Conservation (phyloP, 371 early-diverging fungal genomes). For the Apophysomyces trapeziformis region DNA sequence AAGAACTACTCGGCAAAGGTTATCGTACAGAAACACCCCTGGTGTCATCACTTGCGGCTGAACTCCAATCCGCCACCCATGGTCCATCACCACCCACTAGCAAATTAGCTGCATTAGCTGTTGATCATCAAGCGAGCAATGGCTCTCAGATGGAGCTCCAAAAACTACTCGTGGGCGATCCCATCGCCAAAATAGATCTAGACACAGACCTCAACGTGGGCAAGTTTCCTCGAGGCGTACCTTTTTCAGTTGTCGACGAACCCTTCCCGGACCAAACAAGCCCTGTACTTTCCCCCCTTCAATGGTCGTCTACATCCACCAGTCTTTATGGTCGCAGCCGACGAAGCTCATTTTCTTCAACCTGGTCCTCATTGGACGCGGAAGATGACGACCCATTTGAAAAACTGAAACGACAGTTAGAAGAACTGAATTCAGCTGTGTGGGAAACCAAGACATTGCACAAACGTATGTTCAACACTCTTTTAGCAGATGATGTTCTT, state of each 20-base stretch:
- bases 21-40: constrained; percentile 39
- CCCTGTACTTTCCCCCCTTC: constrained; percentile 30
- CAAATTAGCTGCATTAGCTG: constrained; percentile 42
- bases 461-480: constrained; percentile 49
- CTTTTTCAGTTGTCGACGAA: constrained; percentile 12
- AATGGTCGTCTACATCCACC: constrained; percentile 38
- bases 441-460: constrained; percentile 58
- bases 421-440: constrained; percentile 50
- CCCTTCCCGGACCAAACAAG: constrained; percentile 28
- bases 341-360: constrained; percentile 45
- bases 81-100: constrained; percentile 26
- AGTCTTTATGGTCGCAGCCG: constrained; percentile 37
- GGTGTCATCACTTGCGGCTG: constrained; percentile 55
- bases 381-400: constrained; percentile 56
- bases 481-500: constrained; percentile 45
- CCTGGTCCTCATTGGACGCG: constrained; percentile 42
- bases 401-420: constrained; percentile 49
- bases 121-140: constrained; percentile 22
- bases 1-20: constrained; percentile 53
- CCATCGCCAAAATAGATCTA: constrained; percentile 1
- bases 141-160: constrained; percentile 12
- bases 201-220: background rate
- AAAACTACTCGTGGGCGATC: background rate
- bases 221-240: constrained; percentile 5
- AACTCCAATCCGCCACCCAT: constrained; percentile 50